A percentile compares a stretch with the other conserved stretches of the same genome.
phyloP scores from a whole-genome alignment of 148 eudicot genomes.

The Arctostaphylos glauca region DNA sequence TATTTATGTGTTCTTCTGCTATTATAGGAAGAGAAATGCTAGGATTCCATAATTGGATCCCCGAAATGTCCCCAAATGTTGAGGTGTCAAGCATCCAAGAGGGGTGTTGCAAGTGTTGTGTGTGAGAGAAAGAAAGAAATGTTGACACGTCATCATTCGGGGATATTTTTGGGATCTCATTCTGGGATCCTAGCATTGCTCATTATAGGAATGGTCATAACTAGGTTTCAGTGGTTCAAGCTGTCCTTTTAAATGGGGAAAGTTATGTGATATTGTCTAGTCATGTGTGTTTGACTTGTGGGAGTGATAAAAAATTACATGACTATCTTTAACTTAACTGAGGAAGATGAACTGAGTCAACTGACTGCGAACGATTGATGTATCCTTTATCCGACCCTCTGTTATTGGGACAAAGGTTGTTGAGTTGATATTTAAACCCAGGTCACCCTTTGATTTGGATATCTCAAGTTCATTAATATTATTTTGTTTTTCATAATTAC shows the following conservation, averaged over 20 bases:
- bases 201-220: neutral
- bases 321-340: neutral
- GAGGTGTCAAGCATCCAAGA: too few species aligned
- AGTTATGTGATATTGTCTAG: neutral
- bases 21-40: neutral
- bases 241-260: neutral
- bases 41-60: too few species aligned
- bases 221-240: neutral
- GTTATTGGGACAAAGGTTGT: neutral
- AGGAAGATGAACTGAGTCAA: too few species aligned
- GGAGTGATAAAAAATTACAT: neutral
- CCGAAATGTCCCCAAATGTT: too few species aligned
- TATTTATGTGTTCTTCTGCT: neutral
- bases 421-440: neutral
- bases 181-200: too few species aligned
- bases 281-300: neutral
- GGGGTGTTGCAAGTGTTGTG: too few species aligned
- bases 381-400: neutral
- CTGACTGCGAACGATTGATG: neutral
- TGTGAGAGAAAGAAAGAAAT: too few species aligned
- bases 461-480: neutral
- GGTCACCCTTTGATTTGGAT: neutral
- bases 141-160: too few species aligned
- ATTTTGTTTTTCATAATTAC: neutral
- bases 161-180: too few species aligned